Percentiles rank a stretch among this genome's conserved stretches.
Conservation (phyloP, 2,329 filamentous ascomycete species). For the Aureobasidium sp. region DNA sequence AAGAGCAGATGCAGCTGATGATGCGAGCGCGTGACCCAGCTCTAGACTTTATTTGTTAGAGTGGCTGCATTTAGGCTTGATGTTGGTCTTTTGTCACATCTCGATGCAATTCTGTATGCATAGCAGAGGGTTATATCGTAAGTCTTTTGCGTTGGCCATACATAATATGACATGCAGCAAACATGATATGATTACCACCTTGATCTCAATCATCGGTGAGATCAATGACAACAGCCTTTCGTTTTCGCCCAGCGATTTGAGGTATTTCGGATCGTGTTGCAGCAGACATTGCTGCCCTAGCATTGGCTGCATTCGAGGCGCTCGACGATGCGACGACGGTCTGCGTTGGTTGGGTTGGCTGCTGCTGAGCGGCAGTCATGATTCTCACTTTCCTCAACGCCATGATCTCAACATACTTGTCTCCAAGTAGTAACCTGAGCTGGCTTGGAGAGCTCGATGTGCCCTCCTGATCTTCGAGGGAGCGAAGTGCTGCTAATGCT, state of each 20-base stretch:
- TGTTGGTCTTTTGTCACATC: not conserved
- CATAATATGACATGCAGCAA: not conserved
- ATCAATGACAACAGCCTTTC: conserved; percentile 7
- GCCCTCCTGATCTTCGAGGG: not conserved
- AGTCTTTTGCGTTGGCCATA: not conserved
- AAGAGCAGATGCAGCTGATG: not conserved
- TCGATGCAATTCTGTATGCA: not conserved
- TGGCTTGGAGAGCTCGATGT: not conserved
- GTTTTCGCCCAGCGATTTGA: not conserved
- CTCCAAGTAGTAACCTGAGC: not conserved
- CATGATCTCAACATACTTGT: not conserved
- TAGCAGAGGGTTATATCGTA: not conserved
- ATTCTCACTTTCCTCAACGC: not conserved
- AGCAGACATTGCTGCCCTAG: not conserved
- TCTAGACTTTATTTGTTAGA: not conserved
- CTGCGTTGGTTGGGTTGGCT: not conserved
- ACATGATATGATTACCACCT: not conserved
- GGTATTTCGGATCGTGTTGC: not conserved
- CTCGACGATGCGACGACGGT: not conserved
- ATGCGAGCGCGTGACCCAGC: not conserved
- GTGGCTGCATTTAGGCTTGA: not conserved
- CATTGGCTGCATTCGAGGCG: not conserved
- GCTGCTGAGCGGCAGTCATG: not conserved
- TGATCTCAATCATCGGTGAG: not conserved
- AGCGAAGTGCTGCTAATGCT: not conserved